Conservation (phyloP, 805 yeast genomes). For the Kluyveromyces dobzhanskii region DNA sequence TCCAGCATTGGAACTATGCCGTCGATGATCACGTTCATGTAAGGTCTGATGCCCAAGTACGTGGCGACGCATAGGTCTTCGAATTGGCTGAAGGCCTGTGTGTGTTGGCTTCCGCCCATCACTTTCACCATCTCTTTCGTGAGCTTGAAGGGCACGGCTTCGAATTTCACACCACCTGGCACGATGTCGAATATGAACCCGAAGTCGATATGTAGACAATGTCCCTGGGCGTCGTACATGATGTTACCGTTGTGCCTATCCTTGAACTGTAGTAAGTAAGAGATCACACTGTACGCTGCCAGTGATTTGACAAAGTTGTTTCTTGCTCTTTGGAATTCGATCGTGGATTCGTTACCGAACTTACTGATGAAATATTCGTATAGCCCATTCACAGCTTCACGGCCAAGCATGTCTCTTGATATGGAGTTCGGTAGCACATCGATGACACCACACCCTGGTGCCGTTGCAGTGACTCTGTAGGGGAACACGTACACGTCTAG, state of each 20-base stretch:
- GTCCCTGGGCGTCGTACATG: conserved; percentile 93
- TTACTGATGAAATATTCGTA: conserved; percentile 87
- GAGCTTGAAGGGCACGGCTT: conserved; percentile 95
- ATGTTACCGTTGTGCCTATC: conserved; percentile 98
- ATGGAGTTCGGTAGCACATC: conserved; percentile 94
- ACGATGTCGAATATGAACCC: conserved; percentile 98
- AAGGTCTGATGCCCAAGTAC: conserved; percentile 78
- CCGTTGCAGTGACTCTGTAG: conserved; percentile 93
- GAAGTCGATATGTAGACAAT: conserved; percentile 91
- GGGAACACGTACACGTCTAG: conserved; percentile 89
- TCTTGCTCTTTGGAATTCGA: conserved; percentile 85
- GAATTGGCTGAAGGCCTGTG: conserved; percentile 88
- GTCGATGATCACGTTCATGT: conserved; percentile 75
- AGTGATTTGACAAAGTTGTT: conserved; percentile 87
- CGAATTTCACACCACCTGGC: conserved; percentile 97
- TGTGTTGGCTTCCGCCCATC: conserved; percentile 80
- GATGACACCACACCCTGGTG: conserved; percentile 98
- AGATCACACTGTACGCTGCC: conserved; percentile 89
- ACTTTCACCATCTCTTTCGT: conserved; percentile 95
- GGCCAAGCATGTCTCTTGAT: conserved; percentile 95
- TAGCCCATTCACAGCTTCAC: conserved; percentile 96
- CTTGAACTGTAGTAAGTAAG: conserved; percentile 85
- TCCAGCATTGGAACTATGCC: conserved; percentile 90
- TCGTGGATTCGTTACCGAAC: conserved; percentile 89
- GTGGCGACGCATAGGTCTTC: conserved; percentile 94